Percentiles rank a stretch among this genome's conserved stretches.
Conservation (phyloP, 2,329 filamentous ascomycete genomes). For the Aspergillus sp. region DNA sequence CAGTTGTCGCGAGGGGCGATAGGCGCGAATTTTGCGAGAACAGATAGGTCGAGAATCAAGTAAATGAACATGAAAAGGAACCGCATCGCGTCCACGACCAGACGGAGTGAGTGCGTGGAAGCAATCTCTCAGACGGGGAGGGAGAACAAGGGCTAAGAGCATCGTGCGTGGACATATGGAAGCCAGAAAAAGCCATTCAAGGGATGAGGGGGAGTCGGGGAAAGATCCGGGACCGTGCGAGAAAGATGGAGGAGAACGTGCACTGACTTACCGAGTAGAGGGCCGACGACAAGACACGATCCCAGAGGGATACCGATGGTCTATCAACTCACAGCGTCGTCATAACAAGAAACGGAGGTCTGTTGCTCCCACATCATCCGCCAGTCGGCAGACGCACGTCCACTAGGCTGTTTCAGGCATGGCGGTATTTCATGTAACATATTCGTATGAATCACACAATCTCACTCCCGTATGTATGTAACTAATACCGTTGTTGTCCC, state of each 20-base stretch:
- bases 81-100: too few relatives aligned
- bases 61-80: too few relatives aligned
- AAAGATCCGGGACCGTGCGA: background rate
- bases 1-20: background rate
- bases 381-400: background rate
- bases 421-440: background rate
- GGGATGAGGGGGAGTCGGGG: background rate
- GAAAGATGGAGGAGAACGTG: background rate
- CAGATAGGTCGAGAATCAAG: too few relatives aligned
- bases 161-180: constrained; percentile 40
- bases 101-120: constrained; percentile 37
- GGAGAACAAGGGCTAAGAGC: constrained; percentile 14
- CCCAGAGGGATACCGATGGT: background rate
- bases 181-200: background rate
- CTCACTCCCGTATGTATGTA: background rate
- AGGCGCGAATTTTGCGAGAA: background rate
- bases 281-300: background rate
- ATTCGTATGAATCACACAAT: background rate
- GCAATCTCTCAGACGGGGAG: constrained; percentile 26
- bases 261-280: background rate
- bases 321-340: too few relatives aligned
- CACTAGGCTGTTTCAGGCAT: background rate
- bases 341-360: too few relatives aligned
- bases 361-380: background rate
- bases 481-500: background rate